phyloP scores from a whole-genome alignment of 331 rosid genomes.

The Ulmus americana region DNA sequence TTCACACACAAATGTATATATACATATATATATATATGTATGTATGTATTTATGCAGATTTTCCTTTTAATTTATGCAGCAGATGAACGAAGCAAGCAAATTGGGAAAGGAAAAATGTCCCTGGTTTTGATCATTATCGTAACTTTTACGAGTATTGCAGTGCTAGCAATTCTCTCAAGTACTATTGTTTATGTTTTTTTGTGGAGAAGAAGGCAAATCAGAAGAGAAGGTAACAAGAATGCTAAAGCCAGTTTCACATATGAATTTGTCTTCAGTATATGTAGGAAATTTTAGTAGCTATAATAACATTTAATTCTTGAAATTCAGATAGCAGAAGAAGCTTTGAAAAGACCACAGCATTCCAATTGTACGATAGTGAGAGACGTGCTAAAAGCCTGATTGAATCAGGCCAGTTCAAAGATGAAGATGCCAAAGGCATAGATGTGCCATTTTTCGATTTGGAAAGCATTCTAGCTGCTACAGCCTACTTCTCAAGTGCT shows the following conservation, averaged over 20 bases:
- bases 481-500: conserved; percentile 44
- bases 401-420: conserved; percentile 50
- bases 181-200: conserved; percentile 33
- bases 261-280: neutral
- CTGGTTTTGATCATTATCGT: conserved; percentile 36
- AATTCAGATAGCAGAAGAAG: conserved; percentile 45
- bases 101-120: conserved; percentile 27
- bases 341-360: conserved; percentile 34
- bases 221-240: conserved; percentile 43
- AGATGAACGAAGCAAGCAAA: conserved; percentile 21
- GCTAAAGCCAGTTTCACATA: neutral
- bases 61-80: conserved; percentile 26
- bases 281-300: neutral
- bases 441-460: conserved; percentile 64
- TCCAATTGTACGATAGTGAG: conserved; percentile 47
- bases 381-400: conserved; percentile 58
- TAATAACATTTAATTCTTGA: conserved; percentile 25
- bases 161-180: conserved; percentile 43
- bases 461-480: conserved; percentile 54
- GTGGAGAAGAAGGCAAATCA: conserved; percentile 35
- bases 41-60: no score
- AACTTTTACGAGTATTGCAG: conserved; percentile 24
- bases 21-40: no score
- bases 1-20: no score
- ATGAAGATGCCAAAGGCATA: conserved; percentile 50